Percentiles rank a stretch among this genome's conserved stretches.
Conservation (phyloP, 73 alveolate species). For the Paramecium pentaurelia region DNA sequence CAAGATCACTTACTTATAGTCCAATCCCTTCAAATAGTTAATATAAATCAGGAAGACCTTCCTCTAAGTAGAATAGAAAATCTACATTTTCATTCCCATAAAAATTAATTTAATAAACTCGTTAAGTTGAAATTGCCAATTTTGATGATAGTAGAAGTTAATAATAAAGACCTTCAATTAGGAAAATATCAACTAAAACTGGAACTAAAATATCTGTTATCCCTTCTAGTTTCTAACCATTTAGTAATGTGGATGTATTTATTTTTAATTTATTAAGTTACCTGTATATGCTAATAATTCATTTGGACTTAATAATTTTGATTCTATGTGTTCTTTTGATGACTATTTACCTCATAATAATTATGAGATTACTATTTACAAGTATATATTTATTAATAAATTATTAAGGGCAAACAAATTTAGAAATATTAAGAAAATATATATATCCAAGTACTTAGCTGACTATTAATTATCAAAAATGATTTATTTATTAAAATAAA, state of each 20-base stretch:
- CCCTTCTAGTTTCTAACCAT: slow-evolving; percentile 22
- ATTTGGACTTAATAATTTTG: not conserved
- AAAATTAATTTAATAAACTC: not conserved
- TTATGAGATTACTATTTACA: not conserved
- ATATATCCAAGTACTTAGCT: not conserved
- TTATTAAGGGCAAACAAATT: not conserved
- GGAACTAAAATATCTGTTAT: not conserved
- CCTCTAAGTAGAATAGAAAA: not conserved
- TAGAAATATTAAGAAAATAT: not conserved
- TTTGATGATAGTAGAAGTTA: not conserved
- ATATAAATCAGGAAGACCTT: not conserved
- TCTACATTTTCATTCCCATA: not conserved
- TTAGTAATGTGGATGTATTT: not conserved
- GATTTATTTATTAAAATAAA: not conserved
- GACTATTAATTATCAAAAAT: not conserved
- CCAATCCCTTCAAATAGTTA: not conserved
- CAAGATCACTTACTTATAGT: not conserved
- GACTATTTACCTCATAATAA: not conserved
- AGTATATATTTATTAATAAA: not conserved
- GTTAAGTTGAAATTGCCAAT: not conserved
- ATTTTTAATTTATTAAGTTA: not conserved
- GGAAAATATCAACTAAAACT: slow-evolving; percentile 14
- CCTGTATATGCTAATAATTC: not conserved
- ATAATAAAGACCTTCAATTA: not conserved
- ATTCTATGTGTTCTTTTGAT: not conserved